Percentiles rank a stretch among this genome's conserved stretches.
Conservation (phyloP, 2,329 filamentous ascomycete genomes). For the Xylariaceae sp. region DNA sequence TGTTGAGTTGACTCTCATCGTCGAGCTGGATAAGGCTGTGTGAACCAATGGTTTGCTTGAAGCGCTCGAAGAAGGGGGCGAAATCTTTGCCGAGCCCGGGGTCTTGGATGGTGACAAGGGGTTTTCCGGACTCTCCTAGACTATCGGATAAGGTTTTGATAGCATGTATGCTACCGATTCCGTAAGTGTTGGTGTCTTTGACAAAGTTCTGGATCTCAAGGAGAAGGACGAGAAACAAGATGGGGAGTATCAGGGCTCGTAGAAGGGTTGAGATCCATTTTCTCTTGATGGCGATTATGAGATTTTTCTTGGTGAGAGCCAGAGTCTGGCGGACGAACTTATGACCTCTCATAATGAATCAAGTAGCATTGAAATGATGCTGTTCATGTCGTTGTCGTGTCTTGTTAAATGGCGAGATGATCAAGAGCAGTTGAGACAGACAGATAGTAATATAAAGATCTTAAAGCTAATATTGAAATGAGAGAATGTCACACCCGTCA, state of each 20-base stretch:
- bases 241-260: conserved; percentile 24
- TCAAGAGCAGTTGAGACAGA: too few species aligned
- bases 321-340: conserved; percentile 21
- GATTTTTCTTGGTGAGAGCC: conserved; percentile 27
- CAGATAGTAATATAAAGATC: too few species aligned
- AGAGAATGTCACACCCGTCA: too few species aligned
- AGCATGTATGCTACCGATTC: conserved; percentile 14
- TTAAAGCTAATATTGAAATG: too few species aligned
- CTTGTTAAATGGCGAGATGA: too few species aligned
- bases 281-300: conserved; percentile 20
- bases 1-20: conserved; percentile 15
- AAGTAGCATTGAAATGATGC: background rate
- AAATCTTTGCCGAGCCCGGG: conserved; percentile 23
- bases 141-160: conserved; percentile 20
- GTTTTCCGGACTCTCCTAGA: conserved; percentile 20
- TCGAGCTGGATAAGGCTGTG: conserved; percentile 16
- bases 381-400: background rate
- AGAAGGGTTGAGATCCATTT: conserved; percentile 25
- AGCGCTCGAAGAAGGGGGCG: conserved; percentile 19
- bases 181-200: conserved; percentile 19
- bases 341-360: conserved; percentile 13
- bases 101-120: conserved; percentile 22
- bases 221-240: conserved; percentile 22
- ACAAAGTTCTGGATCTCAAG: conserved; percentile 26
- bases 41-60: conserved; percentile 19